These are phyloP conservation scores for Aschersonia sp. DNA, from an alignment of 2,329 filamentous ascomycete species.

Conservation along the genomic window DNA sequence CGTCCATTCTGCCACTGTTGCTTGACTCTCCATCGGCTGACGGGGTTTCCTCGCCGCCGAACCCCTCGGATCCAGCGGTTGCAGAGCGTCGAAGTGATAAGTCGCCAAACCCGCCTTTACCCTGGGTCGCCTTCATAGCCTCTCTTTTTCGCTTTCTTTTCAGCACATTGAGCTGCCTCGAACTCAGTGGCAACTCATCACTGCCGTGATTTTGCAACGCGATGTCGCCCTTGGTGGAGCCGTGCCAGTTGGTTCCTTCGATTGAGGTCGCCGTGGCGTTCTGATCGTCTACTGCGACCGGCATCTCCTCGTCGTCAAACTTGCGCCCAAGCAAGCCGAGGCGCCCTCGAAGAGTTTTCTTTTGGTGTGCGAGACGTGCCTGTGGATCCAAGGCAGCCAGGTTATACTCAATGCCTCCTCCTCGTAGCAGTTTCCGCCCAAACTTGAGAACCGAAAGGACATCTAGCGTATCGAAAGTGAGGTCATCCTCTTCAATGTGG, in stretches of 20 bases:
- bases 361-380: constrained; percentile 70
- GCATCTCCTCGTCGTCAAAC: constrained; percentile 69
- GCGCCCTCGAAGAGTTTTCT: constrained; percentile 71
- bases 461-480: constrained; percentile 63
- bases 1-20: constrained; percentile 51
- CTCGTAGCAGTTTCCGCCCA: constrained; percentile 74
- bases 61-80: constrained; percentile 45
- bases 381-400: constrained; percentile 71
- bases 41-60: constrained; percentile 46
- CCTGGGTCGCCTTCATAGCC: constrained; percentile 70
- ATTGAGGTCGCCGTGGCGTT: constrained; percentile 28
- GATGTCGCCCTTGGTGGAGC: constrained; percentile 19
- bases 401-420: constrained; percentile 73
- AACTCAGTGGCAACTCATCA: constrained; percentile 67
- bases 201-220: constrained; percentile 24
- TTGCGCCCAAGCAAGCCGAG: constrained; percentile 76
- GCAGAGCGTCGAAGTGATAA: constrained; percentile 54
- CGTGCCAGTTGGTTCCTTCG: constrained; percentile 22
- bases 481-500: constrained; percentile 42
- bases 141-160: constrained; percentile 90
- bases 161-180: constrained; percentile 83
- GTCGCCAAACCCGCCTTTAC: constrained; percentile 82
- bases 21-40: constrained; percentile 35
- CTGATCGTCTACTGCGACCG: constrained; percentile 33
- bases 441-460: constrained; percentile 66